Percentiles rank a stretch among this genome's conserved stretches.
Evolutionary conservation across 2,329 filamentous ascomycete species (phyloP).

Genomic region (Aspergillus pseudoglaucus): DNA sequence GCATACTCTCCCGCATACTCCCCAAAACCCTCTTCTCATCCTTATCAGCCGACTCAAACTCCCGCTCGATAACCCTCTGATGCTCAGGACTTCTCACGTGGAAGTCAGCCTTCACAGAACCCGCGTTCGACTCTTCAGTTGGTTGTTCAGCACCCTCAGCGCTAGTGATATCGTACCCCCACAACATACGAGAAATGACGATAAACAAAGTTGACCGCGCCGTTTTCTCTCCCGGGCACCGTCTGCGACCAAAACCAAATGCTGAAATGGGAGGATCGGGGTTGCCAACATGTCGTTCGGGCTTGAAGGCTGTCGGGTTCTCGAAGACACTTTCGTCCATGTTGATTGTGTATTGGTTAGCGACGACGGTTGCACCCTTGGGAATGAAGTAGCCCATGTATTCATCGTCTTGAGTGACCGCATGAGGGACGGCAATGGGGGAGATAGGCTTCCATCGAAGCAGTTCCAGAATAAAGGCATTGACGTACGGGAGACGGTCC

Average conservation of each 20-base stretch:
- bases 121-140: background rate
- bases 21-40: constrained; percentile 2
- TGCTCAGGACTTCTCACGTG: background rate
- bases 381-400: constrained; percentile 46
- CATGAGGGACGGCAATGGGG: constrained; percentile 42
- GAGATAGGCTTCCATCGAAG: constrained; percentile 36
- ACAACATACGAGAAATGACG: constrained; percentile 6
- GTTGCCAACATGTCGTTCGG: constrained; percentile 25
- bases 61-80: constrained; percentile 1
- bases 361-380: constrained; percentile 38
- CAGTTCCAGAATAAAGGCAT: constrained; percentile 26
- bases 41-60: background rate
- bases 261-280: constrained; percentile 3
- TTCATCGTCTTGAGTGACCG: constrained; percentile 40
- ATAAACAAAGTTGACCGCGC: constrained; percentile 4
- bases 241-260: constrained; percentile 10
- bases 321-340: constrained; percentile 33
- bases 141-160: background rate
- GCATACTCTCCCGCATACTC: background rate
- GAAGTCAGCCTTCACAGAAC: constrained; percentile 4
- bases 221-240: constrained; percentile 5
- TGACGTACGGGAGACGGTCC: constrained; percentile 24
- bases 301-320: constrained; percentile 30
- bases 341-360: constrained; percentile 39
- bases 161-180: constrained; percentile 4